Evolutionary conservation across 179 eudicot species (phyloP), one percentile per base, ranked within the genome.

Genomic region (Nepenthes alata): DNA sequence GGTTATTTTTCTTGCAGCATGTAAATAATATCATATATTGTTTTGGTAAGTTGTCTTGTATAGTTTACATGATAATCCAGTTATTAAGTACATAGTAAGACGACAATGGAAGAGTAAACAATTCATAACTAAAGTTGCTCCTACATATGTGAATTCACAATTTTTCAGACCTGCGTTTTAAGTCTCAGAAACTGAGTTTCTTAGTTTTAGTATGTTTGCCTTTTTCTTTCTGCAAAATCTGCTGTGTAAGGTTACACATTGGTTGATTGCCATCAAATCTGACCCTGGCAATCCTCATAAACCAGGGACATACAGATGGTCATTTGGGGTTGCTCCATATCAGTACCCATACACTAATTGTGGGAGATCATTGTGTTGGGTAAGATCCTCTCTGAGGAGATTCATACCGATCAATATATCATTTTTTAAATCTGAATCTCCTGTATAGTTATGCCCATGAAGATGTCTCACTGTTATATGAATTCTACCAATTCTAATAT

Each of bases 361-460:
- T 89, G 11, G 98, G 98, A 10, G 98, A 91, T 77, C 98, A 91
- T 62, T 91, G 98, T 63, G 95, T 89, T 35, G 98, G 98, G 98
- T 91, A 86, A 80, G 84, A 63, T 73, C 58, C 49, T 68, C 2
- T 64, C 9, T 47, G 57, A 52, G 63, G 52, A 38, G 35, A 41
- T 58, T 35, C 41, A 38, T 60, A 47, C 13, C 1, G 11, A 41
- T 41, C 16, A 52, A 52, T n/a, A 1, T 15, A 10, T 52, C 16
- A 12, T 13, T 52, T 55, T 55, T 16, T 16, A 10, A 7, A 25
- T 25, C 45, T 41, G 45, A 7, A 41, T 41, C 45, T 41, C 45
- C 45, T 41, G 45, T 41, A 41, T 41, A 41, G 6, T 41, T 41
- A 4, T 41, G 45, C 5, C 45, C 45, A 41, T 41, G 45, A 41